These are phyloP conservation scores for Cucumis cinereus DNA, from an alignment of 306 rosid genomes.

Conservation along the genomic window DNA sequence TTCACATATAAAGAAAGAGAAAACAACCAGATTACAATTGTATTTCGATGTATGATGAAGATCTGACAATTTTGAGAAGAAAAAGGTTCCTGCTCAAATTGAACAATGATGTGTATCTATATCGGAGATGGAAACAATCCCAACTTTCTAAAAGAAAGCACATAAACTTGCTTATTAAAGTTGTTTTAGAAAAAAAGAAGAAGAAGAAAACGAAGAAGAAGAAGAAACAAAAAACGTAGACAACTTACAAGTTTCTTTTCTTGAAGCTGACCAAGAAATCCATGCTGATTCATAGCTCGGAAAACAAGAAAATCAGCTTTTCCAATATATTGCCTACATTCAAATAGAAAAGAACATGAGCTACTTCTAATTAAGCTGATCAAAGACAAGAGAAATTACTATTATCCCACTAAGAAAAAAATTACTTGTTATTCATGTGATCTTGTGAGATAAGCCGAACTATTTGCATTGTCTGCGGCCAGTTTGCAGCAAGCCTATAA, in stretches of 20 bases:
- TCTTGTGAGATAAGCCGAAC: conserved; percentile 92
- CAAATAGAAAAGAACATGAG: conserved; percentile 10
- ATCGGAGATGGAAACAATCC: background rate
- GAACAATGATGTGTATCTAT: background rate
- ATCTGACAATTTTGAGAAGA: no score
- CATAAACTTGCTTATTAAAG: background rate
- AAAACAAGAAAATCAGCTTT: conserved; percentile 95
- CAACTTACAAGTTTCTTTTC: conserved; percentile 85
- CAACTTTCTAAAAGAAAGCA: background rate
- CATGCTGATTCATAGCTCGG: conserved; percentile 89
- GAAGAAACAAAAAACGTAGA: background rate
- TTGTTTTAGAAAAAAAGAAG: no score
- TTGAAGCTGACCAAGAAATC: conserved; percentile 88
- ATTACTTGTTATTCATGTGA: conserved; percentile 92
- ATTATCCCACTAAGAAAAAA: background rate
- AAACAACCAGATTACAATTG: no score
- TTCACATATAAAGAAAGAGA: no score
- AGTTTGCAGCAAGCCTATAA: conserved; percentile 92
- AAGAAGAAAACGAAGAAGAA: background rate
- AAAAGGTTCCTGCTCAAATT: background rate
- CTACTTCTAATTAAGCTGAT: background rate
- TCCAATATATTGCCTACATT: conserved; percentile 78
- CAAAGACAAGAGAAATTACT: background rate
- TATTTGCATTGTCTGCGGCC: conserved; percentile 87
- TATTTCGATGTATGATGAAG: no score